Percentiles rank a stretch among this genome's conserved stretches.
Conservation (phyloP, 1,139 yeast species). For the Candida dubliniensis region DNA sequence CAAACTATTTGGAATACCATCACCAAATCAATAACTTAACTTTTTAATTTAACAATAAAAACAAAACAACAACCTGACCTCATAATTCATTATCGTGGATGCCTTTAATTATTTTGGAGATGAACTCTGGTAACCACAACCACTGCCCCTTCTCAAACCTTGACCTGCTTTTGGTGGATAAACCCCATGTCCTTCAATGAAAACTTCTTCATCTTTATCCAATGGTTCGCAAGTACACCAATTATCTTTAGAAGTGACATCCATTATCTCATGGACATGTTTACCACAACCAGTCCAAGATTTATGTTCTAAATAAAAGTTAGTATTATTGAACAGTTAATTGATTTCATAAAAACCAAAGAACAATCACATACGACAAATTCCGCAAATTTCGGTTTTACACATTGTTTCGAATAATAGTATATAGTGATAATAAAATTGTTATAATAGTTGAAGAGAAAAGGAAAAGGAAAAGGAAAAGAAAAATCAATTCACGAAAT, state of each 20-base stretch:
- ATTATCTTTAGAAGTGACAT: slow-evolving; percentile 30
- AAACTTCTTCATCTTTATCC: slow-evolving; percentile 15
- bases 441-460: neutral
- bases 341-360: neutral
- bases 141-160: slow-evolving; percentile 25
- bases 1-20: too few species aligned
- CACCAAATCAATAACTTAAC: too few species aligned
- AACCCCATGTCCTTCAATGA: slow-evolving; percentile 21
- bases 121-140: neutral
- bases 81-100: neutral
- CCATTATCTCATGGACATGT: slow-evolving; percentile 35
- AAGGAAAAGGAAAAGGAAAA: neutral
- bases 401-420: slow-evolving; percentile 25
- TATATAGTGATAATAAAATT: neutral
- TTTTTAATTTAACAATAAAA: too few species aligned
- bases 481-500: neutral
- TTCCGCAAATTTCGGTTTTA: slow-evolving; percentile 36
- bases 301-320: slow-evolving; percentile 21
- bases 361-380: slow-evolving; percentile 23
- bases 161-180: slow-evolving; percentile 50
- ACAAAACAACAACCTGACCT: neutral
- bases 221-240: slow-evolving; percentile 43
- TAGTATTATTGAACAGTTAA: neutral
- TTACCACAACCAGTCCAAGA: slow-evolving; percentile 42
- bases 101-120: neutral